Conservation (phyloP, 805 yeast genomes). For the Metschnikowia proteae region DNA sequence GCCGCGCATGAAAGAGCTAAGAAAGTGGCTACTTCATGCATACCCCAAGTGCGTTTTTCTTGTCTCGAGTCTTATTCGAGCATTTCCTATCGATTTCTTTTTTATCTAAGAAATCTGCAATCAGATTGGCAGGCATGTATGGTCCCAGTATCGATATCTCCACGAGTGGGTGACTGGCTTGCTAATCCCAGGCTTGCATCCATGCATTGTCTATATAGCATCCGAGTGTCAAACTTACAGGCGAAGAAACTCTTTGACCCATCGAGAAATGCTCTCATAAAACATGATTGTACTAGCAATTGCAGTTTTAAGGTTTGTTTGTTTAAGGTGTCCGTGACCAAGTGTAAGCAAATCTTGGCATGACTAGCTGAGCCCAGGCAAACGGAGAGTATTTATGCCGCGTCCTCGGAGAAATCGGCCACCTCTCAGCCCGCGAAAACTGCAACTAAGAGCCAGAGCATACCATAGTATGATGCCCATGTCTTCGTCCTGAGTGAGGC, state of each 20-base stretch:
- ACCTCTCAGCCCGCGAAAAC: not conserved
- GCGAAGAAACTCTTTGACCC: too few relatives aligned
- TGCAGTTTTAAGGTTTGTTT: not conserved
- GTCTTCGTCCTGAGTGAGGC: too few relatives aligned
- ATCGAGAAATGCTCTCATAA: too few relatives aligned
- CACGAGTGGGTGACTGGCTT: not conserved
- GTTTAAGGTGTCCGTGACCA: too few relatives aligned
- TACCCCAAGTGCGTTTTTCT: slow-evolving; percentile 1
- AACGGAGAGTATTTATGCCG: not conserved
- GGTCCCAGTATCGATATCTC: slow-evolving; percentile 4
- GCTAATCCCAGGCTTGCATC: not conserved
- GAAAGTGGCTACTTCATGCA: not conserved
- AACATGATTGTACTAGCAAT: too few relatives aligned
- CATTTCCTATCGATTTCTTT: not conserved
- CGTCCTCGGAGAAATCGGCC: not conserved
- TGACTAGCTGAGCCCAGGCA: not conserved
- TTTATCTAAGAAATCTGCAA: slow-evolving; percentile 1
- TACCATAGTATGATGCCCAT: too few relatives aligned
- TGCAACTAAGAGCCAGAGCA: too few relatives aligned
- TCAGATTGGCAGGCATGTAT: not conserved
- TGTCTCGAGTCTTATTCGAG: not conserved
- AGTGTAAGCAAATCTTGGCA: not conserved
- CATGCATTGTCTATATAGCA: not conserved
- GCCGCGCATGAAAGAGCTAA: slow-evolving; percentile 4
- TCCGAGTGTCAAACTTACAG: not conserved